Base-by-base conservation (phyloP, 2,329 filamentous ascomycete species). In the Fusarium sp. region DNA sequence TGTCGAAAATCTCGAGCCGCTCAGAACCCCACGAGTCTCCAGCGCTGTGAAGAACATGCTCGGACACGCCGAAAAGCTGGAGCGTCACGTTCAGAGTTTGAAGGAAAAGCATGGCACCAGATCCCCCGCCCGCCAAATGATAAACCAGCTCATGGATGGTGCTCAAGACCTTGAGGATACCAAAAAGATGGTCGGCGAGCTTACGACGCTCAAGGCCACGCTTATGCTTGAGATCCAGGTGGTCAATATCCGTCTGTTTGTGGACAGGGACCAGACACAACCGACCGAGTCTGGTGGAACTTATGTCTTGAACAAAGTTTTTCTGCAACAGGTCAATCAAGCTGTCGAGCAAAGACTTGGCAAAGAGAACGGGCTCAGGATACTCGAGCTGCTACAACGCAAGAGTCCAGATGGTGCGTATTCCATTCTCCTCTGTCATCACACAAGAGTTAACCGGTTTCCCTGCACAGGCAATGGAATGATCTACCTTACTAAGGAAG, bases 211-310 rank as follows among this genome's bases (percentile, higher is more conserved):
- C 29, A 67, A 67, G 10, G 29, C 48, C 3, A 67, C 59, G 2
- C 29, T 67, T 4, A 64, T 64, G 0, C 64, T 67, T 16, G 33
- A 67, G 13, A 67, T 64, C 14, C 64, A 67, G 20, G 45, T 67
- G 4, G 59, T 37, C 22, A 48, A 64, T 29, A 24, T 67, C 37
- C 29, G 48, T 6, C 33, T 66, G 20, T 22, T 63, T 9, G 20
- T 48, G 2, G 13, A 35, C 9, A 48, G 35, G 13, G 29, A 20
- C 1, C 29, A 14, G 29, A 22, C 3, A 22, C 20, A 45, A 8
- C 22, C 27, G 4, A 37, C 16, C 18, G 11, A 10, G 6, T 33
- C 58, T 6, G 45, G 35, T 14, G 45, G 18, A 7, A 56, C 20
- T 63, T 29, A 64, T 14, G 43, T 64, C 9, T 11, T 67, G 22